Conservation (phyloP, 257 asterid genomes). For the Scutellaria baicalensis region DNA sequence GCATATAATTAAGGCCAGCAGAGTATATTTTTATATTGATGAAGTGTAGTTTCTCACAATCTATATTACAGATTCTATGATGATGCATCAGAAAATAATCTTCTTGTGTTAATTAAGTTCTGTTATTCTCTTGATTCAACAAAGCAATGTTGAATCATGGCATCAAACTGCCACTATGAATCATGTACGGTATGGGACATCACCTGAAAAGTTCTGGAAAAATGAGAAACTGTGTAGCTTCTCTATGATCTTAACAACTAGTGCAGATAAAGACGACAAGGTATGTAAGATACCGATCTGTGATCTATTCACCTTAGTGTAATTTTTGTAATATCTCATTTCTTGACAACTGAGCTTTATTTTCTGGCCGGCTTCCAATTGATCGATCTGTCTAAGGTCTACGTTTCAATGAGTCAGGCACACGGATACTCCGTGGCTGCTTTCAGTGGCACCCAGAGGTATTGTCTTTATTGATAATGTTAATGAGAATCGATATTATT, state of each 20-base stretch:
- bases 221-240: conserved; percentile 42
- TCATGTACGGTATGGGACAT: conserved; percentile 61
- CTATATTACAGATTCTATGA: neutral
- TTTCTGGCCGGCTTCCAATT: neutral
- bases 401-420: conserved; percentile 66
- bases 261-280: conserved; percentile 50
- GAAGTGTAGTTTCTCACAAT: neutral
- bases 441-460: conserved; percentile 94
- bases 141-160: neutral
- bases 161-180: neutral
- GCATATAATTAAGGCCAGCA: conserved; percentile 16
- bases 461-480: neutral
- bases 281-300: conserved; percentile 22
- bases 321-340: neutral
- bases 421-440: conserved; percentile 62
- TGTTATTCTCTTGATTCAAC: neutral
- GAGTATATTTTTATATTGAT: conserved; percentile 13
- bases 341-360: neutral
- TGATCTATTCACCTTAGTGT: neutral
- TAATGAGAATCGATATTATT: neutral
- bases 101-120: neutral
- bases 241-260: conserved; percentile 63
- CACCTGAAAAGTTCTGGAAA: conserved; percentile 50
- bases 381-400: conserved; percentile 38
- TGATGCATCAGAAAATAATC: neutral